Percentiles rank a stretch among this genome's conserved stretches.
phyloP scores from a whole-genome alignment of 345 rosid genomes.

The Physaria fendleri region DNA sequence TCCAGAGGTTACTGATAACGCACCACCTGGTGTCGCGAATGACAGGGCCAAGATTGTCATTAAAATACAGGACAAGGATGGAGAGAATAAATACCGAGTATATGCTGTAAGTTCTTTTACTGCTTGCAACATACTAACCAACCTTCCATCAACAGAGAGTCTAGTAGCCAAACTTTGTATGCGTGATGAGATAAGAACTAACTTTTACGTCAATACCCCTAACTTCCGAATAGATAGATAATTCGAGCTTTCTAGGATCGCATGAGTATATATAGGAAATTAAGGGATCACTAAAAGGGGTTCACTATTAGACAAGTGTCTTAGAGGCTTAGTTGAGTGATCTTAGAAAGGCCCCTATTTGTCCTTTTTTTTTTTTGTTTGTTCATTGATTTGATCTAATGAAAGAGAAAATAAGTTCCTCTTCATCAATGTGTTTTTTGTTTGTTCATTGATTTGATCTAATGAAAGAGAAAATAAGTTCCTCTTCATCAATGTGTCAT shows the following conservation, averaged over 20 bases:
- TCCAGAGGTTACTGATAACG: slow-evolving; percentile 29
- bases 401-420: not conserved
- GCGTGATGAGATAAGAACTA: not conserved
- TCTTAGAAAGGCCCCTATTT: not conserved
- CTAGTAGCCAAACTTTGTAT: not conserved
- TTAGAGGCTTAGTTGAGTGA: not conserved
- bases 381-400: not conserved
- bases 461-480: not conserved
- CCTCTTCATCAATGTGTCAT: not conserved
- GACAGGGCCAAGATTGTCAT: slow-evolving; percentile 67
- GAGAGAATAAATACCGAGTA: slow-evolving; percentile 49
- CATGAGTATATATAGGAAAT: not conserved
- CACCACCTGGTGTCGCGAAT: slow-evolving; percentile 27
- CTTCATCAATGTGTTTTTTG: not conserved
- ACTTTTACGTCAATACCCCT: not conserved
- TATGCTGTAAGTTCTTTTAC: slow-evolving; percentile 43
- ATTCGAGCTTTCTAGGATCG: not conserved
- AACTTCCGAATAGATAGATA: not conserved
- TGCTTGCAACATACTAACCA: not conserved
- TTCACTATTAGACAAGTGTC: not conserved
- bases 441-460: not conserved
- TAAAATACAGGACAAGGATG: slow-evolving; percentile 69
- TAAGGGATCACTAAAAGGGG: not conserved
- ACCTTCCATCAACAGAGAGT: not conserved
- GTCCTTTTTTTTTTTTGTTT: not conserved